A percentile compares a stretch with the other conserved stretches of the same genome.
Evolutionary conservation across 805 yeast species (phyloP).

Genomic region (Teunomyces gatunensis): DNA sequence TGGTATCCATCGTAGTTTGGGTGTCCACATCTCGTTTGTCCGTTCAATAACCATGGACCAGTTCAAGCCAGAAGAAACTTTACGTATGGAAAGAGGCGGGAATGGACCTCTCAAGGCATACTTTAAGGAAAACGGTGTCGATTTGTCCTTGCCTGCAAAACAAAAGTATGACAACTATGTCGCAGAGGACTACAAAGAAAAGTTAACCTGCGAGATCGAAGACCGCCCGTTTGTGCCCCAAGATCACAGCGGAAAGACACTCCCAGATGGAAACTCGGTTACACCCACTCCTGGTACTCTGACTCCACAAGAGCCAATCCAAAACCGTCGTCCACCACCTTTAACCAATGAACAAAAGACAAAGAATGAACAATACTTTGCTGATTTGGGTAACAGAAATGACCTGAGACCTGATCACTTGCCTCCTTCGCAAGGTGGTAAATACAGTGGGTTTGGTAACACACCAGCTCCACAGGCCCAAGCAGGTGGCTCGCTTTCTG

Average conservation of each 20-base stretch:
- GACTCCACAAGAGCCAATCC: constrained; percentile 24
- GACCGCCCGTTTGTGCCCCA: constrained; percentile 68
- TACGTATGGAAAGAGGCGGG: constrained; percentile 93
- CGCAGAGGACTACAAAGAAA: constrained; percentile 91
- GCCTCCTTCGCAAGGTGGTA: constrained; percentile 94
- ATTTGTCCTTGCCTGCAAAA: constrained; percentile 58
- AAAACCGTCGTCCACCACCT: constrained; percentile 42
- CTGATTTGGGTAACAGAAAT: constrained; percentile 71
- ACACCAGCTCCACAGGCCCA: constrained; percentile 52
- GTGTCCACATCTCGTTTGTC: constrained; percentile 95
- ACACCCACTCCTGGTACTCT: constrained; percentile 9
- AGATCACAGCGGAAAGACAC: constrained; percentile 50
- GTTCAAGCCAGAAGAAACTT: constrained; percentile 88
- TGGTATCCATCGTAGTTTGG: constrained; percentile 91
- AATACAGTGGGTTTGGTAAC: constrained; percentile 87
- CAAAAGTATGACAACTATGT: constrained; percentile 82
- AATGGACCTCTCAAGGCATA: constrained; percentile 71
- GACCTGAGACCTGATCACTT: constrained; percentile 69
- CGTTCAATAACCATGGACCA: constrained; percentile 98
- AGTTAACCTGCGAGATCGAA: constrained; percentile 70
- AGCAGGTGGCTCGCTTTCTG: constrained; percentile 47
- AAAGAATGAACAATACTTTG: constrained; percentile 81
- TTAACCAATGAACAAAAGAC: constrained; percentile 33
- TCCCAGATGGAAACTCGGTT: constrained; percentile 26
- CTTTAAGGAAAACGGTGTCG: constrained; percentile 71